Base-by-base conservation (phyloP, 2,329 filamentous ascomycete species). In the Leptographium radiaticola region DNA sequence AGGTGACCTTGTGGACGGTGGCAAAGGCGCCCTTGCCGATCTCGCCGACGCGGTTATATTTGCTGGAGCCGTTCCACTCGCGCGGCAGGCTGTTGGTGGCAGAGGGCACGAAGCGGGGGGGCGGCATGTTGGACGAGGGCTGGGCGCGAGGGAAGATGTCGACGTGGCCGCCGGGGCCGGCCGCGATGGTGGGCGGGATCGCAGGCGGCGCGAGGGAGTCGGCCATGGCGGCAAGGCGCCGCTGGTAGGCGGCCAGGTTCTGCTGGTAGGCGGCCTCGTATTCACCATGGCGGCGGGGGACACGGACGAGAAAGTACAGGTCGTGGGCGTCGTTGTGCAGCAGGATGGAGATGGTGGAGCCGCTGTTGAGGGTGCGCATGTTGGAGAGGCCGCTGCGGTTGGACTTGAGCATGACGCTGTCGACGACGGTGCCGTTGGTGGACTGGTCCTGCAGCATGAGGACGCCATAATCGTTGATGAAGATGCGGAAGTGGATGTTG, bases 21-120 rank as follows among this genome's bases (percentile, higher is more conserved):
- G 93, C 93, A 71, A 98, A 98, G 4, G 93, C 91, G 7, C 93
- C 93, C 66, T 93, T 93, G 46, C 93, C 93, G 58, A 98, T 86
- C 49, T 81, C 75, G 31, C 83, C 81, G 11, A 88, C 80, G 30
- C 89, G 83, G 63, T 95, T 95, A 70, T 97, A 98, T 58, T 81
- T 83, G 7, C 79, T 75, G 1, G 88, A 89, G 39, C 93, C 93
- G 57, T 82, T 84, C 91, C 89, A 96, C 75, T 72, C 87, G 68
- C 69, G 80, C 66, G 57, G 76, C 62, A 70, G 54, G 68, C 49
- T 63, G 58, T 54, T 63, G 61, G 31, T 59, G 62, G 66, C 42
- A 69, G 65, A 45, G 67, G 62, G 13, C 40, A 49, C 25, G 6
- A 57, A 52, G 9, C n/a, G 7, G 8, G 51, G 50, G 4, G 58